Percentiles rank a stretch among this genome's conserved stretches.
Conservation (phyloP, 768 basidiomycete species). For the Serendipita sp. region DNA sequence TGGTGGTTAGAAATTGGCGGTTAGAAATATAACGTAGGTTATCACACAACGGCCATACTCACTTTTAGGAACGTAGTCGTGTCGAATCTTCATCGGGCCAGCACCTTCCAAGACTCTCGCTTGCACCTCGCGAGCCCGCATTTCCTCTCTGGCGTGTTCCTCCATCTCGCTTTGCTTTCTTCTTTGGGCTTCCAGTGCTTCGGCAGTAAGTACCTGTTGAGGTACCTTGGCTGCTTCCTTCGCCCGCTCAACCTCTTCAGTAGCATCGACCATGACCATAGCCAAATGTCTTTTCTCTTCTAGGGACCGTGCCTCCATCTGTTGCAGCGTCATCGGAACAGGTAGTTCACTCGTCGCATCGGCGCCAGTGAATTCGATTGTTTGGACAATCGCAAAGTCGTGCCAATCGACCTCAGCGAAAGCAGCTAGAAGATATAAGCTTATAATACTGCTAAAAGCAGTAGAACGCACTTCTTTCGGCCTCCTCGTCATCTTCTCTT, state of each 20-base stretch:
- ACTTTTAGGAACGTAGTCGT: conserved; percentile 92
- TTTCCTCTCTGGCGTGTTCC: conserved; percentile 51
- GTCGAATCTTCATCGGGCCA: conserved; percentile 84
- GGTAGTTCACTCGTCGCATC: conserved; percentile 86
- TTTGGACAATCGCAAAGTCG: conserved; percentile 95
- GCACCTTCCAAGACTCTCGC: conserved; percentile 55
- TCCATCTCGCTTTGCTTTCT: conserved; percentile 54
- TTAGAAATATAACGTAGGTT: background rate
- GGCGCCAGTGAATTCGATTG: conserved; percentile 89
- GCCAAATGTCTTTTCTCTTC: conserved; percentile 97
- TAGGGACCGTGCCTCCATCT: conserved; percentile 90
- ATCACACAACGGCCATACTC: conserved; percentile 19
- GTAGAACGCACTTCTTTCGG: conserved; percentile 57
- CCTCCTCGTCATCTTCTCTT: conserved; percentile 80
- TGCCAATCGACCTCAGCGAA: conserved; percentile 99
- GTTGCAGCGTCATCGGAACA: conserved; percentile 88
- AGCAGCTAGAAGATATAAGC: conserved; percentile 36
- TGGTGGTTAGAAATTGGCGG: conserved; percentile 8
- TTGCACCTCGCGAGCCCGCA: conserved; percentile 65
- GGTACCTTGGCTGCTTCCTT: conserved; percentile 73
- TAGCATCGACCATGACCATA: conserved; percentile 94
- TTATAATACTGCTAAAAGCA: background rate
- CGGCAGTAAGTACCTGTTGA: conserved; percentile 80
- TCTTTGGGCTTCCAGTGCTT: conserved; percentile 43
- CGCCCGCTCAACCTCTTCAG: conserved; percentile 69